Evolutionary conservation across 139 green algal genomes (phyloP).

Genomic region (Volvox africanus): DNA sequence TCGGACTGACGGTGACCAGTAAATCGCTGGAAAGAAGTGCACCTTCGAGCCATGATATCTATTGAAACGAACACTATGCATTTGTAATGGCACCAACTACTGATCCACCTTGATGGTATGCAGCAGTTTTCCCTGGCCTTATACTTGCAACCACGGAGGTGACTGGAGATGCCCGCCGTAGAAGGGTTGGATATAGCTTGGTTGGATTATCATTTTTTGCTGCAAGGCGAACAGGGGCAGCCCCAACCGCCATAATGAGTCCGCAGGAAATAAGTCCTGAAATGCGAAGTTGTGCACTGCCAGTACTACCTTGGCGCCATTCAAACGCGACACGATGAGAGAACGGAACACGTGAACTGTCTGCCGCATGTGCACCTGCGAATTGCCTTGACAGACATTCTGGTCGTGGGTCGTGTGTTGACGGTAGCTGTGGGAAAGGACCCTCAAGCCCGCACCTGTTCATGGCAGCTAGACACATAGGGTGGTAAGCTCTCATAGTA

Average conservation of each 20-base stretch:
- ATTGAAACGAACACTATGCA: not conserved
- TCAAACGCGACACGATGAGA: slow-evolving; percentile 37
- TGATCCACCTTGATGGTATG: no score
- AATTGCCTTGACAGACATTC: not conserved
- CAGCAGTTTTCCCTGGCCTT: no score
- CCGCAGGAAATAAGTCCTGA: slow-evolving; percentile 55
- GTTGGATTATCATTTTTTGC: slow-evolving; percentile 34
- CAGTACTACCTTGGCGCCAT: slow-evolving; percentile 56
- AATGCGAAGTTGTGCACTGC: slow-evolving; percentile 75
- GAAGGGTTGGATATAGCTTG: no score
- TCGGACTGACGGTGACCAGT: slow-evolving; percentile 84
- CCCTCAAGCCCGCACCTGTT: not conserved
- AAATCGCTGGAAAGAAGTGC: slow-evolving; percentile 69
- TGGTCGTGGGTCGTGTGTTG: not conserved
- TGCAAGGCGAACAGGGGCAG: slow-evolving; percentile 47
- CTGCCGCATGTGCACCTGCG: slow-evolving; percentile 14
- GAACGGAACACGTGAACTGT: slow-evolving; percentile 50
- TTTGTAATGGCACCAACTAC: no score
- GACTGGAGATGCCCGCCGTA: no score
- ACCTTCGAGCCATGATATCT: slow-evolving; percentile 81
- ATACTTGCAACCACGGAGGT: no score
- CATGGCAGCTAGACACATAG: not conserved
- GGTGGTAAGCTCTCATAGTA: no score
- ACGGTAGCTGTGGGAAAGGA: not conserved
- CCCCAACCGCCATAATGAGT: slow-evolving; percentile 49